These are phyloP conservation scores for Dysphania ambrosioides DNA, from an alignment of 148 eudicot genomes.

Conservation along the genomic window DNA sequence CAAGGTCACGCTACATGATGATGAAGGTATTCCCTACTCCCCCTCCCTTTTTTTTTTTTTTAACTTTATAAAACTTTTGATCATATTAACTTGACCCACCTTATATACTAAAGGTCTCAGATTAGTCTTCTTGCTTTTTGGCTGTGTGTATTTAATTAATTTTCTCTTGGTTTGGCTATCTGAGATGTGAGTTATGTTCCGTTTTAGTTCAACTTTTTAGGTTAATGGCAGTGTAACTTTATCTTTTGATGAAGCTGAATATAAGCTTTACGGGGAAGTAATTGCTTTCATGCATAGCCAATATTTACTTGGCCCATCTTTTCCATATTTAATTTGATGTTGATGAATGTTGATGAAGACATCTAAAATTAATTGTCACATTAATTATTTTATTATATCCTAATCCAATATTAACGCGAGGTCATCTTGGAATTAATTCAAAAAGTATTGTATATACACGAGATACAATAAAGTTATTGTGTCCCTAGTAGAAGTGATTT, in stretches of 20 bases:
- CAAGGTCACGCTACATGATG: constrained; percentile 25
- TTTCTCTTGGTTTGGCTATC: constrained; percentile 13
- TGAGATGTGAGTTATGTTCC: constrained; percentile 38
- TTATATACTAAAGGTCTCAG: constrained; percentile 18
- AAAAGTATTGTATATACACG: too few species aligned
- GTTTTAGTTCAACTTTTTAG: constrained; percentile 23
- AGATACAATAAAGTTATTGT: too few species aligned
- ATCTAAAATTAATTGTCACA: too few species aligned
- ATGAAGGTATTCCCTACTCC: constrained; percentile 23
- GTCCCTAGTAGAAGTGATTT: too few species aligned
- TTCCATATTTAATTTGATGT: background rate
- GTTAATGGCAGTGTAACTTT: constrained; percentile 30
- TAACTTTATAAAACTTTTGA: constrained; percentile 8
- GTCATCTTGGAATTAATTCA: too few species aligned
- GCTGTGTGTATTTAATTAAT: constrained; percentile 4
- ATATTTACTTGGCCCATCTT: constrained; percentile 7
- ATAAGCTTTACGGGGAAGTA: constrained; percentile 17
- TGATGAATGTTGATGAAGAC: background rate
- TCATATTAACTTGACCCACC: constrained; percentile 16
- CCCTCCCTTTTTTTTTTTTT: background rate
- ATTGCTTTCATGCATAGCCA: constrained; percentile 19
- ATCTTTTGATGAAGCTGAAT: constrained; percentile 32
- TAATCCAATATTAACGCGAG: too few species aligned
- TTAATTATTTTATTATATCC: too few species aligned
- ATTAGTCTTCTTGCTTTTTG: constrained; percentile 4